Evolutionary conservation across 768 basidiomycete genomes (phyloP).

Genomic region (Leccinellum rugosiceps): DNA sequence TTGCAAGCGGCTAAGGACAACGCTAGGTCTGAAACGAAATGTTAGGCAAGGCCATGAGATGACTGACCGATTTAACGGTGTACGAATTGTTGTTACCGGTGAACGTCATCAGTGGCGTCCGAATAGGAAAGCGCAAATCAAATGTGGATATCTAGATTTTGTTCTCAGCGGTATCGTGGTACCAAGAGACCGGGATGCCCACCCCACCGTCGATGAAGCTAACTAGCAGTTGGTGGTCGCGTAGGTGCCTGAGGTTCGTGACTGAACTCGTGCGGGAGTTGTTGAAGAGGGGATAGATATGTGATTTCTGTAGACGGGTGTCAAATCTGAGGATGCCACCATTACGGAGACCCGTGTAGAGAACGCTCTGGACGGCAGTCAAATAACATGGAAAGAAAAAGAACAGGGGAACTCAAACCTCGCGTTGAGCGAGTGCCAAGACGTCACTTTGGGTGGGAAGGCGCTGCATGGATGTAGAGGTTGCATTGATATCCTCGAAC

Average conservation of each 20-base stretch:
- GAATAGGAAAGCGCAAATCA: constrained; percentile 56
- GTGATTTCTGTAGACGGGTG: constrained; percentile 39
- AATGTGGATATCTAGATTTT: constrained; percentile 51
- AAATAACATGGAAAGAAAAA: background rate
- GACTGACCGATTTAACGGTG: constrained; percentile 48
- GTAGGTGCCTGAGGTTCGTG: constrained; percentile 48
- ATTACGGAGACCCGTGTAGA: constrained; percentile 60
- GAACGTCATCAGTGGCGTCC: constrained; percentile 45
- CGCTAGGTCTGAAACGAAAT: constrained; percentile 1
- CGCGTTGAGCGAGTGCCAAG: constrained; percentile 52
- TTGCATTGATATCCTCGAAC: constrained; percentile 46
- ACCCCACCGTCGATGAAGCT: constrained; percentile 63
- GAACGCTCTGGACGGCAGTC: constrained; percentile 36
- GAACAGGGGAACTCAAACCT: constrained; percentile 33
- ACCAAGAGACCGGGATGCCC: constrained; percentile 18
- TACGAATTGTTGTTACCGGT: constrained; percentile 58
- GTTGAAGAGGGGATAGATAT: constrained; percentile 40
- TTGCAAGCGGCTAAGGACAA: constrained; percentile 51
- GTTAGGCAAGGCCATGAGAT: background rate
- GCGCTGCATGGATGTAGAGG: constrained; percentile 31
- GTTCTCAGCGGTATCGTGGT: background rate
- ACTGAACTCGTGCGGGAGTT: constrained; percentile 44
- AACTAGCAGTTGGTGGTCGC: constrained; percentile 51
- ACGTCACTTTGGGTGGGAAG: constrained; percentile 61
- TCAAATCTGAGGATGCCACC: constrained; percentile 60